A percentile compares a stretch with the other conserved stretches of the same genome.
Conservation (phyloP, 1,139 yeast species). For the Kodamaea arcana region DNA sequence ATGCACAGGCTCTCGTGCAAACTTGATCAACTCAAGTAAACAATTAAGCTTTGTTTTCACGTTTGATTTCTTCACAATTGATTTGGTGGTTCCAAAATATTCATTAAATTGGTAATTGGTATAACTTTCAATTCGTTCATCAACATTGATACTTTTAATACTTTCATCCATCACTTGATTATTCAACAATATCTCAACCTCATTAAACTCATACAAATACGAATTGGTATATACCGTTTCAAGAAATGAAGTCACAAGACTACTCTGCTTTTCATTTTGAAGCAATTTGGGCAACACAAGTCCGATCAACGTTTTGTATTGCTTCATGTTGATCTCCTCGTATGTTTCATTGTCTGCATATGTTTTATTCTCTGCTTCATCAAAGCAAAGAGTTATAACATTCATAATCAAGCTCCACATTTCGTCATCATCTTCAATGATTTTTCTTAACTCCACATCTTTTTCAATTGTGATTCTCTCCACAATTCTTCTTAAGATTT, state of each 20-base stretch:
- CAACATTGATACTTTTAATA: slow-evolving; percentile 1
- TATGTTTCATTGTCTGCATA: slow-evolving; percentile 21
- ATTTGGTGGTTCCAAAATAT: slow-evolving; percentile 33
- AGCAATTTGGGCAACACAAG: slow-evolving; percentile 39
- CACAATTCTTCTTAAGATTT: slow-evolving; percentile 24
- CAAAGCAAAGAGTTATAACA: slow-evolving; percentile 40
- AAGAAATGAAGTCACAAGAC: slow-evolving; percentile 40
- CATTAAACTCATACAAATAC: slow-evolving; percentile 47
- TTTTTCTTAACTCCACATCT: slow-evolving; percentile 4
- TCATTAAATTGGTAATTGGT: slow-evolving; percentile 22
- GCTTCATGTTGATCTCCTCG: slow-evolving; percentile 47
- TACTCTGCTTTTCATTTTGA: slow-evolving; percentile 18
- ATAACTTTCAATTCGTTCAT: slow-evolving; percentile 15
- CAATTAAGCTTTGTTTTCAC: slow-evolving; percentile 29
- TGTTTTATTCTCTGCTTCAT: slow-evolving; percentile 17
- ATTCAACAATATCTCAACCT: slow-evolving; percentile 25
- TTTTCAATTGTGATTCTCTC: slow-evolving; percentile 15
- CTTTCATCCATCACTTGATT: too few relatives aligned
- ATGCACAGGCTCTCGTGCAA: slow-evolving; percentile 12
- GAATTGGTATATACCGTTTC: slow-evolving; percentile 33
- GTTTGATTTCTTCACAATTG: slow-evolving; percentile 20
- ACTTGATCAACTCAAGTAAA: slow-evolving; percentile 28
- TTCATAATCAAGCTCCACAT: slow-evolving; percentile 47
- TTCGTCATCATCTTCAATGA: slow-evolving; percentile 18
- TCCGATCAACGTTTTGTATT: slow-evolving; percentile 40